Percentiles rank a stretch among this genome's conserved stretches.
phyloP scores from a whole-genome alignment of 1,284 basidiomycete genomes.

The Ceratobasidium sp. region DNA sequence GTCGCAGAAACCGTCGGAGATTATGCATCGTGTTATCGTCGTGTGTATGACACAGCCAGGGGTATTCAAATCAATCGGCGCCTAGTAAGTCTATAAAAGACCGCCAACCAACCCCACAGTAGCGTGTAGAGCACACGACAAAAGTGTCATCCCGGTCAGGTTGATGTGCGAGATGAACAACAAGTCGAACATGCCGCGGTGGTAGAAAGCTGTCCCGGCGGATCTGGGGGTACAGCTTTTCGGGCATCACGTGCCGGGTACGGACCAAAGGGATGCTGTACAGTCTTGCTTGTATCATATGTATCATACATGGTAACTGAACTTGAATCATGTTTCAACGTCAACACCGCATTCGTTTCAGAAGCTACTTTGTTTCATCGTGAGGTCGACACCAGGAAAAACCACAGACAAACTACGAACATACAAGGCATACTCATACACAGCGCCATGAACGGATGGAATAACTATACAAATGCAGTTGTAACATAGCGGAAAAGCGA shows the following conservation, averaged over 20 bases:
- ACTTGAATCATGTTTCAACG: background rate
- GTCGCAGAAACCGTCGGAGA: background rate
- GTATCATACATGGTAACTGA: background rate
- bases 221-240: background rate
- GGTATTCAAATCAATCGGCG: background rate
- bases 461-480: slow-evolving; percentile 4
- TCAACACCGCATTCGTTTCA: background rate
- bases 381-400: background rate
- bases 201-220: background rate
- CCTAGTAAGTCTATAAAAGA: background rate
- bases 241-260: too few relatives aligned
- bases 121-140: background rate
- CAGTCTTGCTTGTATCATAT: background rate
- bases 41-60: background rate
- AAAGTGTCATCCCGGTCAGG: background rate
- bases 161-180: background rate
- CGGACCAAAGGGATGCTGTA: background rate
- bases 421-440: slow-evolving; percentile 12
- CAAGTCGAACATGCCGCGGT: too few relatives aligned
- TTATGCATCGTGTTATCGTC: background rate
- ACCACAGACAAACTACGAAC: background rate
- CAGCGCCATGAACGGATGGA: background rate
- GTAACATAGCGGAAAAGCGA: background rate
- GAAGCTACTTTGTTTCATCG: background rate
- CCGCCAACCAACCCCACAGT: background rate